Base-by-base conservation (phyloP, 2,329 filamentous ascomycete genomes). In the Penicillium digitatum region DNA sequence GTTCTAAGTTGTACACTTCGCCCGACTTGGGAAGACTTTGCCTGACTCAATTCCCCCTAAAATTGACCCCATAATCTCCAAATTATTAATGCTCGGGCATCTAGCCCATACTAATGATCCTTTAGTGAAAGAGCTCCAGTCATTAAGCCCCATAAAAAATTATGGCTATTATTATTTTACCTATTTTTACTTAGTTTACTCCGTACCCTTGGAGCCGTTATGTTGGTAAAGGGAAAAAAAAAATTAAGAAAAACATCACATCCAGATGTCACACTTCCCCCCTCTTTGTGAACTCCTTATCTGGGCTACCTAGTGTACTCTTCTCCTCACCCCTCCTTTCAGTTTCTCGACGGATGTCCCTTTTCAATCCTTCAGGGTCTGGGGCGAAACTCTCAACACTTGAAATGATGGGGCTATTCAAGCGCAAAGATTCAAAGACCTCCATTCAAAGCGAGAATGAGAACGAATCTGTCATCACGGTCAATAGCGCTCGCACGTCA, bases 341-440 rank as follows among this genome's bases (percentile, higher is more conserved):
- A 22, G 46, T 46, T 47, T 43, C 39, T 47, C 48, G 50, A 26
- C 43, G 43, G 39, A 18, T 26, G 7, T 14, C 48, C 26, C 12
- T 26, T 34, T 32, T n/a, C 22, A 35, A 49, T 27, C 39, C 12
- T 45, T 9, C 27, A 43, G 27, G 2, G 6, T 24, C 34, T 29
- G 46, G 48, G 31, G 44, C 27, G 50, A 53, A 57, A 20, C 46
- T 55, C 34, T 57, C 62, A 20, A 22, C 11, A 16, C 40, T 18
- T 11, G 16, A n/a, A 6, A 56, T 54, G 61, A 77, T 77, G 75
- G 75, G 74, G 57, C 65, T 78, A 53, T 78, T 78, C 66, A 77
- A 73, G 66, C 74, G 74, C 64, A 78, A 75, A 59, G 75, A 78
- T 59, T 72, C 73, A n/a, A 75, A 72, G 53, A 67, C 66, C 51